These are phyloP conservation scores for Angomonas deanei DNA, from an alignment of 208 protist genomes.

Conservation along the genomic window DNA sequence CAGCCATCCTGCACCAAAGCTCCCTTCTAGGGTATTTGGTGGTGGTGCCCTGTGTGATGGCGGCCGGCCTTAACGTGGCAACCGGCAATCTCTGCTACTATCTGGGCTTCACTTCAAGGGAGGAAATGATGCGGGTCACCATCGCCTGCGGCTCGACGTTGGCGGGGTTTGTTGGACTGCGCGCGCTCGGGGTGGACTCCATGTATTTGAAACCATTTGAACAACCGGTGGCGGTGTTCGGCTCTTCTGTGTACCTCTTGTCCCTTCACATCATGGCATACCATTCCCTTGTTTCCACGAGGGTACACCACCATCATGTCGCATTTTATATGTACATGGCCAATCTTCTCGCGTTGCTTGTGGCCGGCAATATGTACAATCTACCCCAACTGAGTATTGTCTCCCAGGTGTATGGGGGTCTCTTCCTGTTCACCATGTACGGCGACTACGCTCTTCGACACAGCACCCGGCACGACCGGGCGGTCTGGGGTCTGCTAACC, in stretches of 20 bases:
- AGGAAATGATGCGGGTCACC: not conserved
- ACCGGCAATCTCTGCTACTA: not conserved
- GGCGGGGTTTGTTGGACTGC: not conserved
- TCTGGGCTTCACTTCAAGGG: slow-evolving; percentile 1
- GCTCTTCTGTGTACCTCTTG: slow-evolving; percentile 10
- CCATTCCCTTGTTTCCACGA: not conserved
- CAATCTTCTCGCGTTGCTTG: not conserved
- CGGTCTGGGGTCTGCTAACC: not conserved
- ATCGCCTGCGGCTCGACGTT: slow-evolving; percentile 7
- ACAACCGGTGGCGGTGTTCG: slow-evolving; percentile 7
- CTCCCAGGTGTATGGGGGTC: slow-evolving; percentile 6
- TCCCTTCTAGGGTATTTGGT: slow-evolving; percentile 8
- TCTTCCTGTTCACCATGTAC: slow-evolving; percentile 13
- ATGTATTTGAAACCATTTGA: slow-evolving; percentile 6
- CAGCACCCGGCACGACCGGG: not conserved
- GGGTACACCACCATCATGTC: too few relatives aligned
- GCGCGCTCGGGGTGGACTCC: not conserved
- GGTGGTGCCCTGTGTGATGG: not conserved
- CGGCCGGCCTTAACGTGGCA: not conserved
- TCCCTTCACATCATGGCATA: slow-evolving; percentile 1
- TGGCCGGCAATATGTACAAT: slow-evolving; percentile 2
- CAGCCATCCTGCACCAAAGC: slow-evolving; percentile 14
- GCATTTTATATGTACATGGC: too few relatives aligned
- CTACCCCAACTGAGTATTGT: slow-evolving; percentile 1
- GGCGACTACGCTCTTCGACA: not conserved